Percentiles rank a stretch among this genome's conserved stretches.
phyloP scores from a whole-genome alignment of 495 filamentous ascomycete species.

The Podospora appendiculata region DNA sequence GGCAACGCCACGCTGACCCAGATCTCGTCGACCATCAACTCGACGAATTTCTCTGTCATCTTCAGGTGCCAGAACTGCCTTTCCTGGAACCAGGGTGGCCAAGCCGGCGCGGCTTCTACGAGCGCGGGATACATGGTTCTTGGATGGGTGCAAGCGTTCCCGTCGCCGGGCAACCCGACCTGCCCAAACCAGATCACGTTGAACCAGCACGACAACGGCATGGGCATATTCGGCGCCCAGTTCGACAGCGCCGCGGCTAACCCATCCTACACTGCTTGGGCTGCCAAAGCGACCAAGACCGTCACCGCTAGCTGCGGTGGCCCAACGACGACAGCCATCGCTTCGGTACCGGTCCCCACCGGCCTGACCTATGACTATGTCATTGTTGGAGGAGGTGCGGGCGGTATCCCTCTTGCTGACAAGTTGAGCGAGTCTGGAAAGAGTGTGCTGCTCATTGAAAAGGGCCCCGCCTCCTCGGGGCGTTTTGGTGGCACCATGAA shows the following conservation, averaged over 20 bases:
- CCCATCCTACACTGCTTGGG: constrained; percentile 44
- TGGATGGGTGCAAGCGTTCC: constrained; percentile 27
- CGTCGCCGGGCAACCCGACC: constrained; percentile 22
- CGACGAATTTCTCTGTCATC: constrained; percentile 46
- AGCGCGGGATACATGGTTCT: constrained; percentile 16
- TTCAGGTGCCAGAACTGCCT: constrained; percentile 59
- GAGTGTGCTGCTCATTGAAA: constrained; percentile 59
- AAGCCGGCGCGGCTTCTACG: constrained; percentile 13
- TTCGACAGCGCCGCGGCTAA: constrained; percentile 34
- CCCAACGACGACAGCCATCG: constrained; percentile 10
- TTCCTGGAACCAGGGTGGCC: constrained; percentile 34
- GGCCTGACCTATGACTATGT: constrained; percentile 57
- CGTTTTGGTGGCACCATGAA: constrained; percentile 49
- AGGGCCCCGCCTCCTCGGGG: constrained; percentile 52
- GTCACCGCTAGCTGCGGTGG: constrained; percentile 28
- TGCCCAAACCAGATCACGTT: constrained; percentile 26
- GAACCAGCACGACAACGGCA: constrained; percentile 28
- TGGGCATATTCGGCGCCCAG: constrained; percentile 36
- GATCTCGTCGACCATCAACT: constrained; percentile 47
- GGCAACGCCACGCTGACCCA: constrained; percentile 50
- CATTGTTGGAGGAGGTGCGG: constrained; percentile 57
- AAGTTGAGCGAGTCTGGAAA: constrained; percentile 56
- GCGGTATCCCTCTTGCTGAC: constrained; percentile 58
- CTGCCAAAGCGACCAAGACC: constrained; percentile 35
- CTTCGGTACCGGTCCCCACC: constrained; percentile 36